Evolutionary conservation across 129 eudicot genomes (phyloP).

Genomic region (Tanacetum coccineum): DNA sequence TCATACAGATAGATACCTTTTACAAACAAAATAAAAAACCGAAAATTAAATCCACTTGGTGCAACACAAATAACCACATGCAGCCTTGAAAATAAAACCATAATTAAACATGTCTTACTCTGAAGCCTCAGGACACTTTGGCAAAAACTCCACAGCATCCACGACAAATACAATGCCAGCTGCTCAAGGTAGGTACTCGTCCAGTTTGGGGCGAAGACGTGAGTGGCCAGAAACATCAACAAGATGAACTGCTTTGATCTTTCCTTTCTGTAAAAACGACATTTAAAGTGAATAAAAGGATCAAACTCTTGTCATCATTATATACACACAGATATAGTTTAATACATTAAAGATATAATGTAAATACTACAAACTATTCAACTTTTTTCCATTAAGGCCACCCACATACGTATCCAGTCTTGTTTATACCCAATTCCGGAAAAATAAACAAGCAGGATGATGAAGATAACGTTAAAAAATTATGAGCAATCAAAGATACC

Average conservation of each 20-base stretch:
- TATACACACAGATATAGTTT: neutral
- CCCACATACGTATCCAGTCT: no score
- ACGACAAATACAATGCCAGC: constrained; percentile 87
- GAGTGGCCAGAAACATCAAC: constrained; percentile 98
- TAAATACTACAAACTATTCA: no score
- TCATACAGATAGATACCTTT: constrained; percentile 93
- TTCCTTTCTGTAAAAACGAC: constrained; percentile 50
- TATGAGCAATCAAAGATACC: no score
- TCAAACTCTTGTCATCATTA: neutral
- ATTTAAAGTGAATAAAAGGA: neutral
- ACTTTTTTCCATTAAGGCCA: no score
- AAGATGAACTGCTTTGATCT: constrained; percentile 66
- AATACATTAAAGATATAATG: no score
- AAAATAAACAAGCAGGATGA: no score
- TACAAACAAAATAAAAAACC: constrained; percentile 9
- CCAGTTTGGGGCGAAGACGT: constrained; percentile 76
- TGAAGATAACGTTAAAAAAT: no score
- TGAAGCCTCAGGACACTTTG: constrained; percentile 73
- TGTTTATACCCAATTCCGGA: no score
- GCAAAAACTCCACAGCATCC: constrained; percentile 88
- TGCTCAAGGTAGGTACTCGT: constrained; percentile 79
- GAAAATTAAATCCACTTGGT: constrained; percentile 4
- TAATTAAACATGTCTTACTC: constrained; percentile 50
- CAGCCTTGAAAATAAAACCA: neutral
- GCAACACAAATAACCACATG: neutral